Conservation (phyloP, 352 stramenopile genomes). For the Phytophthora citrophthora region DNA sequence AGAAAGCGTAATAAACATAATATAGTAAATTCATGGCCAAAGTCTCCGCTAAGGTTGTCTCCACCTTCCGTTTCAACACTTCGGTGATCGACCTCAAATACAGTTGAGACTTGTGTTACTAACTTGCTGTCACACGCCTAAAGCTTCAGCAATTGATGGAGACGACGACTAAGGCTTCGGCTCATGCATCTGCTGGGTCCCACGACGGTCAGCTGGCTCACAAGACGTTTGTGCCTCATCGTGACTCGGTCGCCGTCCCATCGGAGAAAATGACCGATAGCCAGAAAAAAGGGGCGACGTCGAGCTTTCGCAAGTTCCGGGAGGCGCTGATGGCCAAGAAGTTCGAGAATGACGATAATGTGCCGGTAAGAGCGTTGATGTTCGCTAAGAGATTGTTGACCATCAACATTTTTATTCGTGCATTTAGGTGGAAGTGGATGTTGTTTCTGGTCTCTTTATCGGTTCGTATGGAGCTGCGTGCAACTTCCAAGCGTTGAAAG, state of each 20-base stretch:
- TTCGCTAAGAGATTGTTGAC: neutral
- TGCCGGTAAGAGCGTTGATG: conserved; percentile 38
- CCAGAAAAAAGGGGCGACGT: conserved; percentile 19
- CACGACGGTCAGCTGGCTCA: conserved; percentile 13
- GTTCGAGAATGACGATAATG: conserved; percentile 52
- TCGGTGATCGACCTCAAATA: neutral
- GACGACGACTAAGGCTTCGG: conserved; percentile 16
- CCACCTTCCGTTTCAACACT: neutral
- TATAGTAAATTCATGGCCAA: conserved; percentile 30
- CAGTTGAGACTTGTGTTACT: conserved; percentile 2
- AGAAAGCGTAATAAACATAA: conserved; percentile 44
- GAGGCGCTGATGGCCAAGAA: conserved; percentile 61
- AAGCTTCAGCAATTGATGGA: conserved; percentile 11
- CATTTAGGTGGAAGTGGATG: conserved; percentile 30
- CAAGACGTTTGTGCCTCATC: conserved; percentile 13
- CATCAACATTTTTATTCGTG: conserved; percentile 2
- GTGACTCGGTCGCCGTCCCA: conserved; percentile 5
- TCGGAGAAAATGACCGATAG: neutral
- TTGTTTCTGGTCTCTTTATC: conserved; percentile 59
- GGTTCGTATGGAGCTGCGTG: conserved; percentile 68
- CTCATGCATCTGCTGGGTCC: conserved; percentile 30
- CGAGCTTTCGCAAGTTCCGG: conserved; percentile 65
- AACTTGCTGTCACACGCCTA: conserved; percentile 14
- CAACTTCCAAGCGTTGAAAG: conserved; percentile 52
- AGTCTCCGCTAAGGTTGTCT: conserved; percentile 1